Evolutionary conservation across 2,329 filamentous ascomycete genomes (phyloP), one percentile per base, ranked within the genome.

Genomic region (Lasiodiplodia theobromae): DNA sequence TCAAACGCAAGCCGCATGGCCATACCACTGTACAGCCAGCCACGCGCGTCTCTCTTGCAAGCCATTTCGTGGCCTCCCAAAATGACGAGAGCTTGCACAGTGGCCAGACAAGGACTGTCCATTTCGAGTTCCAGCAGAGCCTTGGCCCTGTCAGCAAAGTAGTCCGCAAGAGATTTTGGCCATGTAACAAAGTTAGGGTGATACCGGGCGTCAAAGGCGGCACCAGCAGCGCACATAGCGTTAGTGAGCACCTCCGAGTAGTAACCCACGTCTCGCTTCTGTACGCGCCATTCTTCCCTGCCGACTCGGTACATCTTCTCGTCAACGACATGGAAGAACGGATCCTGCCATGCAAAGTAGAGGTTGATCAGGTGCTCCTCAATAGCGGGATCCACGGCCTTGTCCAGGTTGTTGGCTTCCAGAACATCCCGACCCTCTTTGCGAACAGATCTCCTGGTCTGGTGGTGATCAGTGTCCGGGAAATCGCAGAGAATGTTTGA

Each of bases 11-110:
- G 40, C 25, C 71, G 68, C 38, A 71, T 49, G 40, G 64, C 73
- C 82, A 76, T 73, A 79, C 82, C 83, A 16, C 82, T 79, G 74
- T 85, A 85, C 78, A 86, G 83, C 84, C 84, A 85, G 8, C 84
- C 84, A 0, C 82, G 81, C 64, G 83, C 82, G 64, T 86, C 83
- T 12, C 82, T 77, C 18, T 79, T 80, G 23, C 76, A 80, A 7
- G 80, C 82, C 4, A 79, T 80, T 70, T 85, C 83, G 44, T 82
- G 79, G 18, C 76, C 79, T 51, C 82, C 83, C 57, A 85, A 73
- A 18, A 85, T 76, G 2, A 82, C 78, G 52, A 85, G 75, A 2
- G 83, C 81, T 66, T 85, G 83, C 8, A 83, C 80, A 3, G 83
- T 85, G 4, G 83, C 82, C n/a, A 85, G 76, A 53, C 78, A 82